Conservation (phyloP, 805 yeast species). For the Saturnispora sanitii region DNA sequence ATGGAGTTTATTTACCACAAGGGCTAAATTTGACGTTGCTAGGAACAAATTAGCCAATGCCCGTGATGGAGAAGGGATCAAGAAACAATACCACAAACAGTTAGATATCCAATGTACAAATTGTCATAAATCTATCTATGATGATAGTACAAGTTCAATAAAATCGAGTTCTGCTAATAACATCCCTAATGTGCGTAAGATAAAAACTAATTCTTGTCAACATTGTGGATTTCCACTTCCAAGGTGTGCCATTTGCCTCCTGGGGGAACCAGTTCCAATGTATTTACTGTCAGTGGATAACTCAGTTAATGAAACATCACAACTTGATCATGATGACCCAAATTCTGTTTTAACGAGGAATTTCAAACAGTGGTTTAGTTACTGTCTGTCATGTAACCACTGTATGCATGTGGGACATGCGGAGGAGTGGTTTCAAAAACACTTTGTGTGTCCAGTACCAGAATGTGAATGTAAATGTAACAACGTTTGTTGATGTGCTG, state of each 20-base stretch:
- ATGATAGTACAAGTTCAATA: background rate
- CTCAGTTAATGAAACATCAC: no score
- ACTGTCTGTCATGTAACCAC: conserved; percentile 84
- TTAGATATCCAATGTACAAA: conserved; percentile 70
- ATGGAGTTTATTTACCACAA: conserved; percentile 65
- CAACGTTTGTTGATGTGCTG: conserved; percentile 5
- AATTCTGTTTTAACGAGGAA: conserved; percentile 23
- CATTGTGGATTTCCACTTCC: conserved; percentile 86
- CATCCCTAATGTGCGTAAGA: conserved; percentile 1
- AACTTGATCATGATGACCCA: background rate
- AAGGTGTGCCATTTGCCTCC: conserved; percentile 78
- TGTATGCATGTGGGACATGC: conserved; percentile 96
- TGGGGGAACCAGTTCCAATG: conserved; percentile 60
- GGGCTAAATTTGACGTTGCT: conserved; percentile 81
- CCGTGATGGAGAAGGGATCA: conserved; percentile 36
- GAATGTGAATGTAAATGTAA: conserved; percentile 83
- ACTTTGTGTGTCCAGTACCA: conserved; percentile 87
- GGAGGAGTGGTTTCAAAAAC: conserved; percentile 88
- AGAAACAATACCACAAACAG: conserved; percentile 55
- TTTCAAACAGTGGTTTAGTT: conserved; percentile 80
- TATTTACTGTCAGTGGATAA: background rate
- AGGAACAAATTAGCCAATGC: conserved; percentile 55
- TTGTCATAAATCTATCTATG: conserved; percentile 65
- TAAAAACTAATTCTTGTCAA: conserved; percentile 41
- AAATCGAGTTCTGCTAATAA: conserved; percentile 2